Evolutionary conservation across 2,329 filamentous ascomycete genomes (phyloP).

Genomic region (Aspergillus felis): DNA sequence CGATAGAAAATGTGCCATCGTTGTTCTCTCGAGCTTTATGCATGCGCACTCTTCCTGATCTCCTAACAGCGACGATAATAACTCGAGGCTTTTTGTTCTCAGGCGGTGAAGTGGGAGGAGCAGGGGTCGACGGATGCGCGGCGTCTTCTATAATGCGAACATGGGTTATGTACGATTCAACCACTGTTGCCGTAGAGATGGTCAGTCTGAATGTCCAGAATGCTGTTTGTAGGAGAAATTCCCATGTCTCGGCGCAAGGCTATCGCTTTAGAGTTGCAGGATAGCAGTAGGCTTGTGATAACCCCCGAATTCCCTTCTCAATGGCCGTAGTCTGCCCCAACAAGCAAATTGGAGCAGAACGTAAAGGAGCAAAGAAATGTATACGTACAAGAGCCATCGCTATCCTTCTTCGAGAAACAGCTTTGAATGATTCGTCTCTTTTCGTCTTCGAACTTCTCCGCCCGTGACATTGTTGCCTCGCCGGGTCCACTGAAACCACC

Average conservation of each 20-base stretch:
- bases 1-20: constrained; percentile 92
- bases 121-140: constrained; percentile 74
- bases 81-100: constrained; percentile 81
- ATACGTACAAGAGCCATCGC: constrained; percentile 74
- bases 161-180: constrained; percentile 97
- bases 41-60: constrained; percentile 86
- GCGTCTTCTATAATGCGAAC: constrained; percentile 87
- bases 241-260: not conserved
- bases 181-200: constrained; percentile 46
- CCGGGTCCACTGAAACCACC: constrained; percentile 23
- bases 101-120: constrained; percentile 70
- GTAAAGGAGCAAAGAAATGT: constrained; percentile 10
- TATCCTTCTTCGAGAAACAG: constrained; percentile 87
- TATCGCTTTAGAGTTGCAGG: not conserved
- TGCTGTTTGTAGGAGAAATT: not conserved
- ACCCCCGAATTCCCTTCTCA: not conserved
- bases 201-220: not conserved
- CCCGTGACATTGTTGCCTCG: constrained; percentile 44
- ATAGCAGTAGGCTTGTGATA: not conserved
- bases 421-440: constrained; percentile 91
- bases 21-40: constrained; percentile 96
- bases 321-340: constrained; percentile 3
- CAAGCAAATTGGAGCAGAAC: constrained; percentile 9
- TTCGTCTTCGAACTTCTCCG: constrained; percentile 94
- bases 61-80: constrained; percentile 89